Percentiles rank a stretch among this genome's conserved stretches.
Conservation (phyloP, 306 rosid species). For the Pterocarpus santalinus region DNA sequence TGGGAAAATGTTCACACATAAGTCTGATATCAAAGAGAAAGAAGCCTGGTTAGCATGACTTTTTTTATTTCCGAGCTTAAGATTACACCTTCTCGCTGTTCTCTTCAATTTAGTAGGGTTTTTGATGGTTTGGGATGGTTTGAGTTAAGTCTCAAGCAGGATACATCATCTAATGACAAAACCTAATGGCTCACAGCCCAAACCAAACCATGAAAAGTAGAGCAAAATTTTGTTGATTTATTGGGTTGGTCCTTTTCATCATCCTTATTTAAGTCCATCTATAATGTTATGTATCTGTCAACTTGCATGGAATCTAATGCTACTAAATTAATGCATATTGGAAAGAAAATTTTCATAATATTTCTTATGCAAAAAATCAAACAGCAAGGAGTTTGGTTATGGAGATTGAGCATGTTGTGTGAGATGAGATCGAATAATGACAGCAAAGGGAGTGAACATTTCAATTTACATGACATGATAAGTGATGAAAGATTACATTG, state of each 20-base stretch:
- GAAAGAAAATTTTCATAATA: background rate
- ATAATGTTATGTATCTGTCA: conserved; percentile 4
- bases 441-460: conserved; percentile 3
- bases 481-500: background rate
- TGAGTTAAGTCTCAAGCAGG: background rate
- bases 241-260: background rate
- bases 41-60: conserved; percentile 6
- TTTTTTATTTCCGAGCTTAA: background rate
- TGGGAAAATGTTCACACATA: background rate
- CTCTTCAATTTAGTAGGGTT: conserved; percentile 11
- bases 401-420: conserved; percentile 24
- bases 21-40: conserved; percentile 13
- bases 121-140: background rate
- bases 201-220: conserved; percentile 10
- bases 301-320: conserved; percentile 22
- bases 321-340: conserved; percentile 18
- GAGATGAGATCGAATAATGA: conserved; percentile 7
- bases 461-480: conserved; percentile 1
- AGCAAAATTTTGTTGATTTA: conserved; percentile 22
- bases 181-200: background rate
- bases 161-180: background rate
- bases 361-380: background rate
- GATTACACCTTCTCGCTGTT: background rate
- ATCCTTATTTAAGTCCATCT: conserved; percentile 5
- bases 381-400: background rate